Evolutionary conservation across 441 rosid species (phyloP), one percentile per base, ranked within the genome.

Genomic region (Adansonia gregorii): DNA sequence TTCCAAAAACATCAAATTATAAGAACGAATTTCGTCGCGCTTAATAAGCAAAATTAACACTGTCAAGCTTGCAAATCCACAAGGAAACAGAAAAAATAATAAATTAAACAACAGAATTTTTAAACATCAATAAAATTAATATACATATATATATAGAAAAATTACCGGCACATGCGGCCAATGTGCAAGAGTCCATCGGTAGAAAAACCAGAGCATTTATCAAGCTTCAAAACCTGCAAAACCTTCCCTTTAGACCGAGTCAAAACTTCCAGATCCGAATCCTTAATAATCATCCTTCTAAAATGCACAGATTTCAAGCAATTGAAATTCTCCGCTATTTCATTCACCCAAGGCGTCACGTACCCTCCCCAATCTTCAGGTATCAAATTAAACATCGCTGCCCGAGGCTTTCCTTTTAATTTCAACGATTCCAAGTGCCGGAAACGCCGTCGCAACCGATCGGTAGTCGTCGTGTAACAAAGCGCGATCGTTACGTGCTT

Each of bases 351-450:
- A 0, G 95, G 95, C 2, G 91, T 86, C 6, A 88, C 93, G 31
- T 80, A 85, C 0, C 99, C 97, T 4, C 97, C 98, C 99, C 98
- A 91, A 65, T 92, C 87, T 84, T 92, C 98, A 0, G 95, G 98
- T 45, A 95, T 94, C 45, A 91, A 81, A 73, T 92, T 94, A 70
- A 95, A 92, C 97, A 94, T 89, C 20, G 97, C 97, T 0, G 97
- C 97, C 67, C 98, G 59, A 0, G 97, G 97, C 85, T 90, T 92
- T 11, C 97, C 99, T 77, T 94, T 96, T 19, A 96, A 80, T 79
- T 87, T 88, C 72, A 96, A 78, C 15, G 99, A 96, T 81, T 95
- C 98, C 6, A 96, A 80, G 76, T 87, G 85, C 1, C 73, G 49
- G 43, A 96, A 96, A 8, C 98, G 86, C 15, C 79, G 86, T 24